A percentile compares a stretch with the other conserved stretches of the same genome.
phyloP scores from a whole-genome alignment of 2,329 filamentous ascomycete genomes.

The Penicillium sp. region DNA sequence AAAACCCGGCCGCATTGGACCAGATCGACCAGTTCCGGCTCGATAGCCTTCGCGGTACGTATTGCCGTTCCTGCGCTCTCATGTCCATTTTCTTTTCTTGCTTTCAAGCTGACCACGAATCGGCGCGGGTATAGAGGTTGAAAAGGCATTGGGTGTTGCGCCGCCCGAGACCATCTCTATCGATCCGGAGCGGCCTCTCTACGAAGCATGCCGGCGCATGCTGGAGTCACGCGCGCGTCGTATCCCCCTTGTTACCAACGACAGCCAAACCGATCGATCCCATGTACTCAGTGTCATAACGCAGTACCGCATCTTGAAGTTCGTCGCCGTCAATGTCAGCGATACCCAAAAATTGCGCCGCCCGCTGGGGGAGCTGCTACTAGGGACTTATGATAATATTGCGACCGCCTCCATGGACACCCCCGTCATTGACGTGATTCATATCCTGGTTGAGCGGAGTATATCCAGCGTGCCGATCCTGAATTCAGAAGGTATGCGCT shows the following conservation, averaged over 20 bases:
- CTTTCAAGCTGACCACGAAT: slow-evolving; percentile 10
- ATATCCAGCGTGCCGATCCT: slow-evolving; percentile 95
- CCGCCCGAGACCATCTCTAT: slow-evolving; percentile 97
- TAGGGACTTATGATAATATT: slow-evolving; percentile 83
- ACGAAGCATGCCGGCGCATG: slow-evolving; percentile 95
- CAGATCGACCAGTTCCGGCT: slow-evolving; percentile 93
- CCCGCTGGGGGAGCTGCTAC: slow-evolving; percentile 77
- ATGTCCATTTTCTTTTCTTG: not conserved
- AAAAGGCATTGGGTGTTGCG: slow-evolving; percentile 86
- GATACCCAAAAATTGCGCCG: slow-evolving; percentile 89
- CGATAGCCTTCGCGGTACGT: slow-evolving; percentile 83
- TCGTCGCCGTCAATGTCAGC: slow-evolving; percentile 92
- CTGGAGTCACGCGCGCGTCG: slow-evolving; percentile 88
- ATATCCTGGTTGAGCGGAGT: slow-evolving; percentile 87
- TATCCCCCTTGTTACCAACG: slow-evolving; percentile 90
- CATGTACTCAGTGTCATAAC: slow-evolving; percentile 97
- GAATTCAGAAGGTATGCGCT: slow-evolving; percentile 67
- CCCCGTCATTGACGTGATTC: slow-evolving; percentile 91
- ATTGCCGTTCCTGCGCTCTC: not conserved
- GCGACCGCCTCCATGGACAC: slow-evolving; percentile 86
- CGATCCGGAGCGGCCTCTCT: slow-evolving; percentile 84
- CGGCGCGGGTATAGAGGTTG: slow-evolving; percentile 72
- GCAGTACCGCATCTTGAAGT: slow-evolving; percentile 97
- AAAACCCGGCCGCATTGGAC: slow-evolving; percentile 86
- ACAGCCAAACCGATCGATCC: slow-evolving; percentile 89